Percentiles rank a stretch among this genome's conserved stretches.
phyloP scores from a whole-genome alignment of 2,329 filamentous ascomycete species.

The Periconia digitata region DNA sequence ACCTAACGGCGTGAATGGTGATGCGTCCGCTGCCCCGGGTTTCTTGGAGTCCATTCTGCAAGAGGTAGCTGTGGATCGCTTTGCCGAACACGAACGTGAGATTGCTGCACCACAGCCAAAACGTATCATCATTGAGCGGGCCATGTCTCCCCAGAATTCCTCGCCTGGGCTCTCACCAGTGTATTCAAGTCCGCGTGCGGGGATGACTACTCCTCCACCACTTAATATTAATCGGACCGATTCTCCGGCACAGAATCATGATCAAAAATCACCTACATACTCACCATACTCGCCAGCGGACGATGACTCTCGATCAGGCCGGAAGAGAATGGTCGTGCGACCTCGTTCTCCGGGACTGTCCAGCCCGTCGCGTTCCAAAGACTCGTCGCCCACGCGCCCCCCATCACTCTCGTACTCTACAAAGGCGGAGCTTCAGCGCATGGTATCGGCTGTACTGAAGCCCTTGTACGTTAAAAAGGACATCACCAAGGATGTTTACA shows the following conservation, averaged over 20 bases:
- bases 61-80: constrained; percentile 69
- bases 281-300: constrained; percentile 62
- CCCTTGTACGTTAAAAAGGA: constrained; percentile 79
- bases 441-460: constrained; percentile 80
- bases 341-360: constrained; percentile 33
- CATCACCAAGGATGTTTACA: constrained; percentile 87
- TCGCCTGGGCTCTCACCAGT: constrained; percentile 71
- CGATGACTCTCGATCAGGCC: constrained; percentile 41
- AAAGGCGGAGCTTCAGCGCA: constrained; percentile 85
- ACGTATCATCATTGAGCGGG: constrained; percentile 43
- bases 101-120: constrained; percentile 43
- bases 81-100: constrained; percentile 38
- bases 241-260: constrained; percentile 54
- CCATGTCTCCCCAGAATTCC: constrained; percentile 51
- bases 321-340: constrained; percentile 30
- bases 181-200: constrained; percentile 64
- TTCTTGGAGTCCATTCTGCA: constrained; percentile 85
- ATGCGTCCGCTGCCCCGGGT: constrained; percentile 59
- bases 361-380: constrained; percentile 55
- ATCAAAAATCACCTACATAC: constrained; percentile 69
- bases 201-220: constrained; percentile 68
- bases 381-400: constrained; percentile 68
- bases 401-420: constrained; percentile 72
- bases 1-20: constrained; percentile 26
- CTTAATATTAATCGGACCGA: constrained; percentile 61